Evolutionary conservation across 78 protist genomes (phyloP), one percentile per base, ranked within the genome.

Genomic region (Protostelium mycophagum): DNA sequence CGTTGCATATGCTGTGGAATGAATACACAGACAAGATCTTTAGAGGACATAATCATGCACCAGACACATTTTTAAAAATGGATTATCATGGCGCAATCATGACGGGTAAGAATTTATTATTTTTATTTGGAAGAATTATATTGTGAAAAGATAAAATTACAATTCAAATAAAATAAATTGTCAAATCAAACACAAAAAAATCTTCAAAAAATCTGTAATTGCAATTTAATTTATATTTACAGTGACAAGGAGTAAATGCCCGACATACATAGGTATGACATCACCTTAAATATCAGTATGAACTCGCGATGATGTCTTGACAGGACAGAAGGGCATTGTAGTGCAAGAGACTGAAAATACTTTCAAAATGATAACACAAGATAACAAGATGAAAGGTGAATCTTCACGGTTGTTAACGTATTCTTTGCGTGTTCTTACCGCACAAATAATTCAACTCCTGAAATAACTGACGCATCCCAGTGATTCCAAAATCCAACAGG

Each of bases 281-380:
- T n/a, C n/a, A n/a, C n/a, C n/a, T n/a, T n/a, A n/a, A n/a, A n/a
- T n/a, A n/a, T n/a, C n/a, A n/a, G n/a, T n/a, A 51, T 5, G 73
- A 51, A 51, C 5, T 51, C 16, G 5, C 73, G 73, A 25, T 51
- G 73, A 51, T 25, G 16, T 51, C 73, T 51, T 51, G 73, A 16
- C 16, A 51, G 73, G 73, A 5, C 94, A 92, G 87, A 89, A 63
- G 38, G 94, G 94, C 35, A 89, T 92, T 31, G 35, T 92, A 28
- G 37, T 92, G 28, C 94, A 92, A 92, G 94, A 92, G 63, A 92
- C 94, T 51, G 90, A 89, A 63, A 92, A 89, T 38, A 89, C 90
- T 36, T 92, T 92, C 85, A 92, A 92, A 86, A 92, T 92, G 23
- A 85, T 92, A 9, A 92, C 91, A 0, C 83, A 84, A 35, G 91